Evolutionary conservation across 2,329 filamentous ascomycete genomes (phyloP), one percentile per base, ranked within the genome.

Genomic region (Drechslera avenae): DNA sequence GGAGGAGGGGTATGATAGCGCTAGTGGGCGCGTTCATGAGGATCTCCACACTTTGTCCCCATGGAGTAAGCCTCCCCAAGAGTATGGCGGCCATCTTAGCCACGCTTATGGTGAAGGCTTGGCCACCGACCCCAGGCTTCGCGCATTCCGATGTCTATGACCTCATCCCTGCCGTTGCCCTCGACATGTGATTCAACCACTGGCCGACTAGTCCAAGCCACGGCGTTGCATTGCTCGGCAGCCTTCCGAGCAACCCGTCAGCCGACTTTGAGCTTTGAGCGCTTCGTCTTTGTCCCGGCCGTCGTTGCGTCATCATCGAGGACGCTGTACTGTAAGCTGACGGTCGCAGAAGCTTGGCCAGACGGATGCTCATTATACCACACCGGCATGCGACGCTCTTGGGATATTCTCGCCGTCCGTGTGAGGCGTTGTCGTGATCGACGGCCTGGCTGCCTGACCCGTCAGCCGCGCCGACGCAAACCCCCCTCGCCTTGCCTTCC

Each of bases 21-120:
- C 49, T 47, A 47, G 49, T 17, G 19, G 13, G 23, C 32, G 32
- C 33, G 49, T 52, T 42, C 44, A 30, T 48, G 44, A 35, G 12
- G 44, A 48, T 48, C 44, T 41, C 49, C 44, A 52, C 49, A 14
- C 2, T n/a, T 30, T 39, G 19, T 17, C 49, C 44, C 39, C 49
- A 52, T 52, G 44, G 49, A 52, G 49, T 43, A 52, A 52, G 44
- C 44, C 39, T 43, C 39, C 33, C 19, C 44, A 52, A 39, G 44
- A 34, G 33, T 18, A 21, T 34, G 46, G 44, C 39, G 44, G 48
- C 41, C 35, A 51, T 36, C 36, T 51, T 46, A 37, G 39, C 49
- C 43, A 48, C 33, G 39, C 39, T 49, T 52, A 40, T 34, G 26
- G 28, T 33, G 21, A 41, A 7, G 16, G 5, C 44, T 52, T 52